Conservation (phyloP, 164 flowering plant species). For the Magnolia officinalis region DNA sequence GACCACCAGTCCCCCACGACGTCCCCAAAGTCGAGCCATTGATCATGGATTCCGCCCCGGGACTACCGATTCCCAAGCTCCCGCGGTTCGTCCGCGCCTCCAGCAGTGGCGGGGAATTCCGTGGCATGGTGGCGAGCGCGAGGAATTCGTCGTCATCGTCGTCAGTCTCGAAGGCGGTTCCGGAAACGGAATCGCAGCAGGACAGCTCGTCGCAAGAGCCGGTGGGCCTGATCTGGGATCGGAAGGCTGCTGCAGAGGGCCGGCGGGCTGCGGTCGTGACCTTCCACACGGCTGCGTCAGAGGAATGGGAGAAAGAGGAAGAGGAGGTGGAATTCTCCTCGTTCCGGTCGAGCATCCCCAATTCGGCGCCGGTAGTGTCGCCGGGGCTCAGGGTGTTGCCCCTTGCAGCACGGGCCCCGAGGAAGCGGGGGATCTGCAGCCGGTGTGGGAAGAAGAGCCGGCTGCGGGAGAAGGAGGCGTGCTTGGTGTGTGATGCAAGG, state of each 20-base stretch:
- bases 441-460: conserved; percentile 44
- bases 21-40: conserved; percentile 43
- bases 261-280: conserved; percentile 23
- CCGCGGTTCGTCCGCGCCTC: background rate
- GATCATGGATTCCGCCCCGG: conserved; percentile 16
- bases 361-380: background rate
- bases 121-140: background rate
- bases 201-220: background rate
- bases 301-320: conserved; percentile 11
- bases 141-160: background rate
- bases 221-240: background rate
- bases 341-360: conserved; percentile 13
- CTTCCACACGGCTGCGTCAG: conserved; percentile 13
- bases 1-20: conserved; percentile 30
- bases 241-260: conserved; percentile 1
- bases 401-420: conserved; percentile 13
- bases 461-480: conserved; percentile 42
- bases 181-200: background rate
- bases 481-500: conserved; percentile 48
- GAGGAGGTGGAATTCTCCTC: conserved; percentile 23
- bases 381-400: conserved; percentile 19
- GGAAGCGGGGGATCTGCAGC: conserved; percentile 31
- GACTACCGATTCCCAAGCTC: background rate
- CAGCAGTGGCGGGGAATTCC: background rate
- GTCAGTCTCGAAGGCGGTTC: no score